Evolutionary conservation across 768 basidiomycete species (phyloP), one percentile per base, ranked within the genome.

Genomic region (Mycena galopus): DNA sequence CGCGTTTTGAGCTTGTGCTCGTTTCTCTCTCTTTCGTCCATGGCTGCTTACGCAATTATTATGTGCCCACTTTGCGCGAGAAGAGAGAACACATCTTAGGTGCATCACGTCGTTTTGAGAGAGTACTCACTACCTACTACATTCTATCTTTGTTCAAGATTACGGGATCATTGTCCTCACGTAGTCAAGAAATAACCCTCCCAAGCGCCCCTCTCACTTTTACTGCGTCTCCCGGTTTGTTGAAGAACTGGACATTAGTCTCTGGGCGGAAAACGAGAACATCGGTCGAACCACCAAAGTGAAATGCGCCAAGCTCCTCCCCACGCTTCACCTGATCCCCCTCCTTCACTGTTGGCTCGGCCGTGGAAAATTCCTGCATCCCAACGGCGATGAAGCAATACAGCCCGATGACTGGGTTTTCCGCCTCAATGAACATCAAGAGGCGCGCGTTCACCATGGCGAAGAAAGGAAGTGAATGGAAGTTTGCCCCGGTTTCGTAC

Each of bases 231-330:
- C 42, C 66, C 10, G 30, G 50, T 19, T 73, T 51, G 11, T 27
- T 29, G 47, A 35, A 17, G 51, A 69, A 62, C 17, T 66, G 35
- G 32, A 62, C 16, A 25, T 69, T 55, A 23, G 23, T 29, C 66
- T 81, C 65, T 7, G 79, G 76, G 21, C 81, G 71, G 78, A 89
- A 88, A 16, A 88, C 64, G 29, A 85, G 72, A 62, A 82, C 79
- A 67, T 86, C 82, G 0, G 86, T 84, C 33, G 86, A 88, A n/a
- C 88, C 88, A 25, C 88, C 88, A 77, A 86, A 88, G 77, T 86
- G 87, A 84, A 89, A 86, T 78, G 71, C 80, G 63, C 88, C 88
- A 0, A 88, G 64, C 71, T 87, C 78, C n/a, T 88, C 85, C 0
- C 88, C 87, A 69, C 85, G 84, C 65, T 82, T 79, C 35, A 88